Conservation (phyloP, 176 grass and related monocot species). For the Juncus inflexus region DNA sequence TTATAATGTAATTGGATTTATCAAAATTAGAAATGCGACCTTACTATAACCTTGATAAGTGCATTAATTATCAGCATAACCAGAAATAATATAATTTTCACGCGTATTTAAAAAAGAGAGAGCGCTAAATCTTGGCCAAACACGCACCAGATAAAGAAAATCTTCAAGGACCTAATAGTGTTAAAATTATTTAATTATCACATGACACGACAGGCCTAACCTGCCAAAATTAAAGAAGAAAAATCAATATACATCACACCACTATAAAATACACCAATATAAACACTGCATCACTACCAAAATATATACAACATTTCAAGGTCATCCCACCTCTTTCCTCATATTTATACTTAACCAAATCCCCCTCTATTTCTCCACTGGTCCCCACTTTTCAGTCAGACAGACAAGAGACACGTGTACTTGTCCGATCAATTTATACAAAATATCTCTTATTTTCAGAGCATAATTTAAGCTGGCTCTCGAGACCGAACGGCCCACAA, state of each 20-base stretch:
- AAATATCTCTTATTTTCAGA: slow-evolving; percentile 24
- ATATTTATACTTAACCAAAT: slow-evolving; percentile 24
- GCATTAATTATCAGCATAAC: no score
- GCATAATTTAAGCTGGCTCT: slow-evolving; percentile 49
- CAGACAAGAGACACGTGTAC: slow-evolving; percentile 18
- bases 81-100: background rate
- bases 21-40: no score
- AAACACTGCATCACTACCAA: slow-evolving; percentile 39
- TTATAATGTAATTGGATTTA: no score
- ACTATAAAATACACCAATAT: slow-evolving; percentile 27
- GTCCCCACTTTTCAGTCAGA: slow-evolving; percentile 16
- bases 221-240: slow-evolving; percentile 41
- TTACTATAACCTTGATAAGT: no score
- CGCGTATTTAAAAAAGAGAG: background rate
- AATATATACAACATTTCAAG: slow-evolving; percentile 39
- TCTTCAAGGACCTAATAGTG: slow-evolving; percentile 8
- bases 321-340: slow-evolving; percentile 6
- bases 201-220: slow-evolving; percentile 12
- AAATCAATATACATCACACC: slow-evolving; percentile 23
- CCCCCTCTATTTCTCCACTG: slow-evolving; percentile 1
- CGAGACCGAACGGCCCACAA: slow-evolving; percentile 59
- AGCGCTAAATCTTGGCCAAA: background rate
- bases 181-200: slow-evolving; percentile 10
- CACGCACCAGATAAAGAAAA: background rate
- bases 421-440: slow-evolving; percentile 25